Evolutionary conservation across 148 eudicot species (phyloP).

Genomic region (Rhododendron ferrugineum): DNA sequence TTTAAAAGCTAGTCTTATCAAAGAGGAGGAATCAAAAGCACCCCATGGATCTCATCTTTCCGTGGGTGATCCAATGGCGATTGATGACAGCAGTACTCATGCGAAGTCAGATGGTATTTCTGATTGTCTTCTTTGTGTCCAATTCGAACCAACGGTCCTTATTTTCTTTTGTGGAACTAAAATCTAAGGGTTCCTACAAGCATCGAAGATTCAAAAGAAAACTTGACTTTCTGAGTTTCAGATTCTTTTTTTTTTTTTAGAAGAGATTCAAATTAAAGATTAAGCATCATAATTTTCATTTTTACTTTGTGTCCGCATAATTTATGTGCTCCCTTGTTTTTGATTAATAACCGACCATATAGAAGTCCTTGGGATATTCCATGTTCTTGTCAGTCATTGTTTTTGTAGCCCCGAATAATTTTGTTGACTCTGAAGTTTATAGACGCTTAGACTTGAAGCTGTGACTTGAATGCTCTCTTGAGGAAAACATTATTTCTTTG

Average conservation of each 20-base stretch:
- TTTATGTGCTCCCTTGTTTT: neutral
- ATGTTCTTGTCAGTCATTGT: neutral
- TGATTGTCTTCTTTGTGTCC: neutral
- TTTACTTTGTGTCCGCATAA: neutral
- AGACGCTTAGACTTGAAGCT: neutral
- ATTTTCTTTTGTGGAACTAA: neutral
- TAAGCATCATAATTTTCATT: neutral
- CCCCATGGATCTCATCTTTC: constrained; percentile 42
- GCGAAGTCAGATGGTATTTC: constrained; percentile 59
- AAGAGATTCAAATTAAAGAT: neutral
- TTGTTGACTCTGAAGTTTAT: neutral
- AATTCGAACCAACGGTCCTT: neutral
- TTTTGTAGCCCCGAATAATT: neutral
- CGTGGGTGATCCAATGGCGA: constrained; percentile 64
- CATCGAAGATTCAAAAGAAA: neutral
- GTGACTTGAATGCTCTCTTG: neutral
- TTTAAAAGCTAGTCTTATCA: constrained; percentile 67
- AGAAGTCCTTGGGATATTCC: neutral
- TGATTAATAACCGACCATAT: neutral
- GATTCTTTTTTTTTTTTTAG: neutral
- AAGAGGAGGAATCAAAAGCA: constrained; percentile 79
- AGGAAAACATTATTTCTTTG: neutral
- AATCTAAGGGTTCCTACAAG: neutral
- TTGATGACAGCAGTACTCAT: constrained; percentile 54
- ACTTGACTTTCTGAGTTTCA: neutral